Conservation (phyloP, 2,329 filamentous ascomycete species). For the Sporothrix curviconia region DNA sequence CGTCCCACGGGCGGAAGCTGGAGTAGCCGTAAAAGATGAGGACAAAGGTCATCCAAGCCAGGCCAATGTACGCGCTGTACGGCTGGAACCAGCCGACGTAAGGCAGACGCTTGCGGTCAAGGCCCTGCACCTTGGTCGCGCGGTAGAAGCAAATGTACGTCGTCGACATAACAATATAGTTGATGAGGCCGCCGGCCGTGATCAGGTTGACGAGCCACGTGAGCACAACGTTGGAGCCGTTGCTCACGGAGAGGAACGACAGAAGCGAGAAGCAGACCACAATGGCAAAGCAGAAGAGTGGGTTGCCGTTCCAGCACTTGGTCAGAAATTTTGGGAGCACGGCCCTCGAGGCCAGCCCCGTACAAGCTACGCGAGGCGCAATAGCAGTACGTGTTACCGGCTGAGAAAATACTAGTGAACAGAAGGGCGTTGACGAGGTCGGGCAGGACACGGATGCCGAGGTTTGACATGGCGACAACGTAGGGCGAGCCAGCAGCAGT, state of each 20-base stretch:
- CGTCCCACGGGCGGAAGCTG: constrained; percentile 41
- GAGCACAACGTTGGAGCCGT: constrained; percentile 32
- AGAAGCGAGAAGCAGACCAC: constrained; percentile 32
- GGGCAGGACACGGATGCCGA: constrained; percentile 60
- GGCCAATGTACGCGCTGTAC: constrained; percentile 31
- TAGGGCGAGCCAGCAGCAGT: constrained; percentile 51
- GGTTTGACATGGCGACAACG: constrained; percentile 64
- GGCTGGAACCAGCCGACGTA: constrained; percentile 35
- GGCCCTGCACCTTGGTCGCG: constrained; percentile 32
- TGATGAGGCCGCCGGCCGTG: constrained; percentile 37
- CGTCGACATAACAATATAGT: constrained; percentile 37
- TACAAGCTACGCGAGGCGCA: constrained; percentile 36
- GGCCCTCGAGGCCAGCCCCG: constrained; percentile 34
- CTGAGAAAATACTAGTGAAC: constrained; percentile 52
- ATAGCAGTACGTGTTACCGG: constrained; percentile 55
- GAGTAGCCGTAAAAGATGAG: constrained; percentile 47
- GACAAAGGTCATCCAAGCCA: constrained; percentile 17
- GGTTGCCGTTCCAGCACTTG: constrained; percentile 34
- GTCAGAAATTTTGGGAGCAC: constrained; percentile 34
- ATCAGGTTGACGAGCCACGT: constrained; percentile 38
- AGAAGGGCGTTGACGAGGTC: constrained; percentile 59
- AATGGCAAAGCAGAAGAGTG: constrained; percentile 32
- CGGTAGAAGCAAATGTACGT: constrained; percentile 34
- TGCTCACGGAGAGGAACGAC: constrained; percentile 36
- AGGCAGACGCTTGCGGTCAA: constrained; percentile 29